Base-by-base conservation (phyloP, 2,329 filamentous ascomycete species). In the Aspergillus ochraceus region DNA sequence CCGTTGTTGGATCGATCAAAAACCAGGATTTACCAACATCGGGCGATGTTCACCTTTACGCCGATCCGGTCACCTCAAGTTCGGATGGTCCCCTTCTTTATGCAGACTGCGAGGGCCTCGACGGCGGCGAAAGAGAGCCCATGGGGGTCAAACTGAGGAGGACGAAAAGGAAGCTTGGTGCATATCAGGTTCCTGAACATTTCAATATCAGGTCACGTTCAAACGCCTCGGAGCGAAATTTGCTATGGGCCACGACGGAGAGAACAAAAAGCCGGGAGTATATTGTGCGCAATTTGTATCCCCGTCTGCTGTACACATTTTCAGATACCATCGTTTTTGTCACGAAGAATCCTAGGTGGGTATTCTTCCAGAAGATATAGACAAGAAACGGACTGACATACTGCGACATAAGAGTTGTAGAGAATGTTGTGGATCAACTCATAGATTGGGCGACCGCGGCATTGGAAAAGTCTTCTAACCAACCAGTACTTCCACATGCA, bases 41-140 rank as follows among this genome's bases (percentile, higher is more conserved):
- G 17, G 52, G 52, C 14, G 52, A 54, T 29, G 52, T 54, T 26
- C 52, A 54, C 17, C 36, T 54, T 3, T 54, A 54, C 45, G 20
- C 32, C 19, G 52, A 54, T 26, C 52, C 52, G 9, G 52, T 24
- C n/a, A 45, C 36, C 10, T 11, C 52, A 14, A 19, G 39, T 17
- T 22, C 52, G 3, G 52, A 42, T 22, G 29, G 9, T 32, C 52
- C 52, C 2, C 46, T 46, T 20, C 22, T 54, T 1, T 54, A 54
- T 12, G 52, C 52, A n/a, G 52, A 54, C 52, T 54, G 52, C 29
- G 52, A 54, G 22, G 52, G 52, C 19, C 52, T 54, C 8, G 52
- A 54, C n/a, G 52, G 52, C 20, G 52, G 52, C 6, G 52, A 54
- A 32, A 29, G 52, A n/a, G 52, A 42, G 30, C 52, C 52, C 17